Evolutionary conservation across 148 eudicot species (phyloP).

Genomic region (Dysphania ambrosioides): DNA sequence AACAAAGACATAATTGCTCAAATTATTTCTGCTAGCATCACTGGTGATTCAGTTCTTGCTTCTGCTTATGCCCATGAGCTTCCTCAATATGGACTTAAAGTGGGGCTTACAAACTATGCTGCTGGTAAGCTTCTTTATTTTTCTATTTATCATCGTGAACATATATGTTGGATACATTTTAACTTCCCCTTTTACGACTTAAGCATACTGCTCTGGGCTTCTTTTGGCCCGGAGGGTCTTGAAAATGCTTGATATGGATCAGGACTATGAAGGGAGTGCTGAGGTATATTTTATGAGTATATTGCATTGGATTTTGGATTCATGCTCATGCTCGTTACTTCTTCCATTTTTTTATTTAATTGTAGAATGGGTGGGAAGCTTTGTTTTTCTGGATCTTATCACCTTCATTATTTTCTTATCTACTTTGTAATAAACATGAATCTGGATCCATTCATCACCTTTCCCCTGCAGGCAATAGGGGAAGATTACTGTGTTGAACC

Average conservation of each 20-base stretch:
- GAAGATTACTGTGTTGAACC: constrained; percentile 89
- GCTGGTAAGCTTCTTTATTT: constrained; percentile 39
- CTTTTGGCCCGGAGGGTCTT: constrained; percentile 68
- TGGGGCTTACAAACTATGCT: constrained; percentile 73
- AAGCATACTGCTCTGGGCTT: constrained; percentile 78
- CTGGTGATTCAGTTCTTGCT: constrained; percentile 65
- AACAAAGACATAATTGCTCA: constrained; percentile 74
- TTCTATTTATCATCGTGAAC: background rate
- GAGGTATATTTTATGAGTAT: constrained; percentile 42
- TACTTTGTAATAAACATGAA: background rate
- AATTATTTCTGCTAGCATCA: constrained; percentile 59
- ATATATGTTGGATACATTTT: no score
- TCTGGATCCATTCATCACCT: background rate
- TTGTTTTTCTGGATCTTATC: background rate
- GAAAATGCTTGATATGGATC: constrained; percentile 66
- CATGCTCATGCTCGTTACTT: background rate
- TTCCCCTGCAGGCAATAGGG: constrained; percentile 54
- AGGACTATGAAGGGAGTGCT: constrained; percentile 66
- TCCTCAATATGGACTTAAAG: constrained; percentile 69
- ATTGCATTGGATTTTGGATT: background rate
- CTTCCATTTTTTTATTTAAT: background rate
- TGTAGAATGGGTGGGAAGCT: background rate
- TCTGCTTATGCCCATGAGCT: constrained; percentile 80
- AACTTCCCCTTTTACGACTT: background rate
- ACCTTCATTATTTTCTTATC: background rate